Evolutionary conservation across 75 land plant genomes (phyloP).

Genomic region (Pinus albicaulis): DNA sequence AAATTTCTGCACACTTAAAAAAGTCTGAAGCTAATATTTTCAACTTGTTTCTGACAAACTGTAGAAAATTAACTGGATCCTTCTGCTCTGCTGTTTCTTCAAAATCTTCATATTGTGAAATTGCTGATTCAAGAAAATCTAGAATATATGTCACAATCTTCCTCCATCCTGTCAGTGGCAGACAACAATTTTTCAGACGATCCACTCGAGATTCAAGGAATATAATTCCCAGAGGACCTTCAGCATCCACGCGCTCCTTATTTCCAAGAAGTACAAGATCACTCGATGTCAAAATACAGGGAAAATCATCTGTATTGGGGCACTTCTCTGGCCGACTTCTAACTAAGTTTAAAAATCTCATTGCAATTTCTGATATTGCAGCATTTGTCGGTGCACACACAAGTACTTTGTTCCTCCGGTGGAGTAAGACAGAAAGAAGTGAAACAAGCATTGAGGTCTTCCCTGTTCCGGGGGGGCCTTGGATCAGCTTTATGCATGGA

Average conservation of each 20-base stretch:
- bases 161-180: constrained; percentile 39
- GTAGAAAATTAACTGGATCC: background rate
- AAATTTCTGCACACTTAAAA: background rate
- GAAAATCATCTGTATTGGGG: background rate
- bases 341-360: constrained; percentile 23
- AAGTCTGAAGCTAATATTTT: background rate
- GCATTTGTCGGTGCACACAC: constrained; percentile 75
- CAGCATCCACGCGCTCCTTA: constrained; percentile 50
- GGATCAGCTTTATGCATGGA: constrained; percentile 50
- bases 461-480: constrained; percentile 88
- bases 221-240: constrained; percentile 29
- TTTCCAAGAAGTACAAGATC: constrained; percentile 75
- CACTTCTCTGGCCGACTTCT: background rate
- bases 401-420: constrained; percentile 37
- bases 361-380: constrained; percentile 37
- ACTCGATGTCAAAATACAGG: constrained; percentile 16
- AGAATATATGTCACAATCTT: constrained; percentile 23
- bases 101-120: constrained; percentile 18
- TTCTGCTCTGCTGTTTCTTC: constrained; percentile 14
- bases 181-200: constrained; percentile 32
- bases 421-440: constrained; percentile 29
- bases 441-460: constrained; percentile 68
- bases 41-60: background rate
- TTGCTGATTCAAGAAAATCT: constrained; percentile 34
- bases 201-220: constrained; percentile 64